Base-by-base conservation (phyloP, 1,284 basidiomycete species). In the Irpex sp. region DNA sequence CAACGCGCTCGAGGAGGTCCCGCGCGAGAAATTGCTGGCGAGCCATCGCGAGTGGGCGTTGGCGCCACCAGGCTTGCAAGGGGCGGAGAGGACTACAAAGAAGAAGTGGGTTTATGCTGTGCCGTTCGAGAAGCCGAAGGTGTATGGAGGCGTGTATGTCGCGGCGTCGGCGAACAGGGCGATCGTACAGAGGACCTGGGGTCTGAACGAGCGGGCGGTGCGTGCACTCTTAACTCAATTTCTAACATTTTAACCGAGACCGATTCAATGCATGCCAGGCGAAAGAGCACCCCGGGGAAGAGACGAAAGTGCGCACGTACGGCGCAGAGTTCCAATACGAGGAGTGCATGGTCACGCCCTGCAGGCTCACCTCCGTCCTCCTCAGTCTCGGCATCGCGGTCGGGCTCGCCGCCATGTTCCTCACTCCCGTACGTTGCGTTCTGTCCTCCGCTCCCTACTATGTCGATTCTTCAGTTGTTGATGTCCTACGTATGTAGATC, bases 161-260 rank as follows among this genome's bases (percentile, higher is more conserved):
- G 92, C 96, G 86, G 75, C 78, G 11, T 65, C 78, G 1, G 71
- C 81, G 56, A 93, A 97, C 72, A 79, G 81, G 38, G 77, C 85
- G 17, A 76, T 94, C 37, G 91, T 95, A 40, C 87, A 93, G 67
- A 86, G 94, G 61, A 88, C 92, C 21, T 92, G 88, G 80, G 92
- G 88, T 9, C 79, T 96, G 36, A 81, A 87, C 58, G 82, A 89
- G 64, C 67, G 78, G 70, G 40, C 44, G 17, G 66, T 67, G 15
- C 19, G 64, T 60, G 7, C n/a, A n/a, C n/a, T 52, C 31, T 21
- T 62, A 58, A 19, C 40, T 58, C 36, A 19, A 26, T 21, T 15
- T 17, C 34, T 38, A 4, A 4, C 31, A 38, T 11, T 21, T 26
- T 38, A 6, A 11, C 34, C n/a, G 57, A 31, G 5, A 5, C 5